Evolutionary conservation across 2,329 filamentous ascomycete genomes (phyloP).

Genomic region (Hirsutella minnesotensis): DNA sequence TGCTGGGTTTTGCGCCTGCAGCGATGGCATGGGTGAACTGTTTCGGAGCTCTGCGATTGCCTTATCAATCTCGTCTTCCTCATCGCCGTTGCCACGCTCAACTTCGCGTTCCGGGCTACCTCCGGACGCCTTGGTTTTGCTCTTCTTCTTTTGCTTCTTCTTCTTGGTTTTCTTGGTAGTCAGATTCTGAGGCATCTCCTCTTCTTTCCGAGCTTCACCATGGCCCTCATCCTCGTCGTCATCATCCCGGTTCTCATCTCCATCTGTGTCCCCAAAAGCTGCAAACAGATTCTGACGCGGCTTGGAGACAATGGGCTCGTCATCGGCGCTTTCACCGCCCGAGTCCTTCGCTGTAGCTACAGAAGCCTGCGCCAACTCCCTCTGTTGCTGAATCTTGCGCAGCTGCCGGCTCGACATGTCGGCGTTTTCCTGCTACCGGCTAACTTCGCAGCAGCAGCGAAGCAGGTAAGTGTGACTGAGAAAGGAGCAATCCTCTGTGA

Average conservation of each 20-base stretch:
- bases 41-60: conserved; percentile 39
- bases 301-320: conserved; percentile 20
- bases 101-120: conserved; percentile 7
- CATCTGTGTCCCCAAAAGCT: conserved; percentile 33
- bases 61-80: conserved; percentile 43
- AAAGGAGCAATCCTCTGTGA: too few relatives aligned
- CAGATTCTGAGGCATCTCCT: conserved; percentile 2
- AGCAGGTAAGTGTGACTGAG: too few relatives aligned
- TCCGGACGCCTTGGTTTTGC: conserved; percentile 21
- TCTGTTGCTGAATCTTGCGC: conserved; percentile 39
- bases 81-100: conserved; percentile 8
- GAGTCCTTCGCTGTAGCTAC: conserved; percentile 6
- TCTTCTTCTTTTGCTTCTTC: conserved; percentile 25
- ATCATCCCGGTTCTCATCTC: conserved; percentile 21
- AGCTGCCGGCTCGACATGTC: conserved; percentile 40
- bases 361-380: conserved; percentile 25
- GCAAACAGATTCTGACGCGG: conserved; percentile 38
- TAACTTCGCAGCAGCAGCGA: neutral
- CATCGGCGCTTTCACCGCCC: conserved; percentile 19
- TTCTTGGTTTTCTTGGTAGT: conserved; percentile 21
- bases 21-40: conserved; percentile 7
- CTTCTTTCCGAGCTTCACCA: conserved; percentile 13
- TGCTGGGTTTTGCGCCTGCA: neutral
- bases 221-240: conserved; percentile 17
- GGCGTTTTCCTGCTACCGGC: neutral